Percentiles rank a stretch among this genome's conserved stretches.
These are phyloP conservation scores for Exophiala aquamarina DNA, from an alignment of 2,329 filamentous ascomycete genomes.

Conservation along the genomic window DNA sequence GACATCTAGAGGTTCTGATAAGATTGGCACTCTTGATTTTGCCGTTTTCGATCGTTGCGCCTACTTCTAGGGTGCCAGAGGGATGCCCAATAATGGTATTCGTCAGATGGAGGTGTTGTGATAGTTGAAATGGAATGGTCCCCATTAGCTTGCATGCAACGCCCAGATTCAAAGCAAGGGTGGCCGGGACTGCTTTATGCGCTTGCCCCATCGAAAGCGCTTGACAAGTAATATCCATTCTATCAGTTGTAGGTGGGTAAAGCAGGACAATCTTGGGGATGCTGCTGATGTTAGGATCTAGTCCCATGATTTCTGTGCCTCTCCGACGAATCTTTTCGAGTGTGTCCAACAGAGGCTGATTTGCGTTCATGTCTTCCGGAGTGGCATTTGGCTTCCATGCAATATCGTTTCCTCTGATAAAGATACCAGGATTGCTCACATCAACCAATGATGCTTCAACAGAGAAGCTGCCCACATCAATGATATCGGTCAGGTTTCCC, in stretches of 20 bases:
- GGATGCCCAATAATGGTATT: slow-evolving; percentile 45
- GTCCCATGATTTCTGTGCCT: slow-evolving; percentile 62
- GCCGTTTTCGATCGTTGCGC: slow-evolving; percentile 16
- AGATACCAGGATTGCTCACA: slow-evolving; percentile 64
- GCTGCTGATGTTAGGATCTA: slow-evolving; percentile 46
- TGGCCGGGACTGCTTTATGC: slow-evolving; percentile 58
- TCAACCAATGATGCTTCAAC: slow-evolving; percentile 60
- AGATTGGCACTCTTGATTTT: slow-evolving; percentile 19
- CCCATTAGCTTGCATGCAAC: slow-evolving; percentile 49
- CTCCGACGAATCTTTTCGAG: slow-evolving; percentile 58
- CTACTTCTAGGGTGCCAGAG: slow-evolving; percentile 38
- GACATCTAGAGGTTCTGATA: slow-evolving; percentile 22
- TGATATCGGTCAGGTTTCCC: slow-evolving; percentile 52
- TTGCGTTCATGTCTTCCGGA: slow-evolving; percentile 54
- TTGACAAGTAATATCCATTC: slow-evolving; percentile 43
- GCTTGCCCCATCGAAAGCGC: slow-evolving; percentile 58
- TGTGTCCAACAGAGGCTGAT: slow-evolving; percentile 43
- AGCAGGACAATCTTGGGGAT: slow-evolving; percentile 63
- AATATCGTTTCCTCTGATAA: slow-evolving; percentile 57
- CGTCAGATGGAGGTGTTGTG: slow-evolving; percentile 28
- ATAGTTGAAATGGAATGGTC: slow-evolving; percentile 38
- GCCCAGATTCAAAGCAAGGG: slow-evolving; percentile 53
- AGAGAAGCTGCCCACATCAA: slow-evolving; percentile 39
- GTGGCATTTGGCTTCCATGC: slow-evolving; percentile 51
- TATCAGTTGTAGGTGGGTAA: slow-evolving; percentile 55